Conservation (phyloP, 164 flowering plant genomes). For the Kingdonia uniflora region DNA sequence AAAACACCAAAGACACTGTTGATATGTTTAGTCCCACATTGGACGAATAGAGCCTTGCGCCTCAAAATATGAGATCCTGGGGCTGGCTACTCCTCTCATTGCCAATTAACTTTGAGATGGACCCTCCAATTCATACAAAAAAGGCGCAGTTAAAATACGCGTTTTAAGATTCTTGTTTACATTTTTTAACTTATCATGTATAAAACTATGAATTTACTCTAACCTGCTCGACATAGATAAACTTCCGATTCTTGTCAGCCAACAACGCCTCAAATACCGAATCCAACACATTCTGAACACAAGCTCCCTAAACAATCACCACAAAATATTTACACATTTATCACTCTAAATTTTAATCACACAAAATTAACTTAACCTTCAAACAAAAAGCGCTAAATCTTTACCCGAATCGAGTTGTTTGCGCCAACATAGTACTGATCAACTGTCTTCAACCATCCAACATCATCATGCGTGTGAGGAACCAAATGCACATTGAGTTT, state of each 20-base stretch:
- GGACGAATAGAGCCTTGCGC: no score
- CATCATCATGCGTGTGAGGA: conserved; percentile 84
- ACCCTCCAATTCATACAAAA: not conserved
- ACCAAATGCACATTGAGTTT: conserved; percentile 84
- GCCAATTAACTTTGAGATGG: no score
- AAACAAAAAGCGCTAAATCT: not conserved
- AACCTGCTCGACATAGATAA: conserved; percentile 71
- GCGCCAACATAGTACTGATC: conserved; percentile 84
- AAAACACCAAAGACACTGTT: no score
- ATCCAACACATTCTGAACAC: conserved; percentile 84
- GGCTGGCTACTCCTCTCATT: no score
- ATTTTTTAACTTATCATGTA: not conserved
- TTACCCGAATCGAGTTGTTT: conserved; percentile 79
- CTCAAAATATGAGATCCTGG: no score
- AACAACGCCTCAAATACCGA: conserved; percentile 60
- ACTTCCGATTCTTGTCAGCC: conserved; percentile 75
- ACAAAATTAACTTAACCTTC: no score
- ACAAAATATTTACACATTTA: not conserved
- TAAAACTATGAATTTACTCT: not conserved
- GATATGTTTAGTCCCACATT: no score
- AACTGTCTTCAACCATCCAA: conserved; percentile 89
- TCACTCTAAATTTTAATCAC: no score
- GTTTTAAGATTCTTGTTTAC: not conserved
- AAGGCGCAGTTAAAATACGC: not conserved
- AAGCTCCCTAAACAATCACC: conserved; percentile 29